Percentiles rank a stretch among this genome's conserved stretches.
Conservation (phyloP, 192 early-diverging fungal species). For the Backusella circina region DNA sequence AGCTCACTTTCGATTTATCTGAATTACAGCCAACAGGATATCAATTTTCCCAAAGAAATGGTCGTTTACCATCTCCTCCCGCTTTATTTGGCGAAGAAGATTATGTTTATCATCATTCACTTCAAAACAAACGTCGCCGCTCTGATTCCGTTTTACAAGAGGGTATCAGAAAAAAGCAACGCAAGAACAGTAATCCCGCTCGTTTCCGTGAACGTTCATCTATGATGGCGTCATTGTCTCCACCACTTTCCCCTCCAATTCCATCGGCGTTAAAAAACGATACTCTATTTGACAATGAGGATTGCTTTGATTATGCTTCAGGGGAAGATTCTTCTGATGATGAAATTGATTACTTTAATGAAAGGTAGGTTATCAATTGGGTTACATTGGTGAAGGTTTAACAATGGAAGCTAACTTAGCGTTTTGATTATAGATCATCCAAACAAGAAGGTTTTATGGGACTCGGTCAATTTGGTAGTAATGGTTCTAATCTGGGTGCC, state of each 20-base stretch:
- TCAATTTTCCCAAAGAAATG: not conserved
- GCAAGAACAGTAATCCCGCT: not conserved
- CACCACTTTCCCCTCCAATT: not conserved
- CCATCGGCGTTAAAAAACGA: slow-evolving; percentile 1
- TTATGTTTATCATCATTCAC: not conserved
- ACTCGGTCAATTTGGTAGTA: not conserved
- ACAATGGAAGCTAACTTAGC: not conserved
- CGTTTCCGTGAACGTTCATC: not conserved
- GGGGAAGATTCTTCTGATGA: slow-evolving; percentile 23
- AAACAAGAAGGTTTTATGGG: not conserved
- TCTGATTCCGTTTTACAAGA: slow-evolving; percentile 12
- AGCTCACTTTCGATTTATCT: not conserved
- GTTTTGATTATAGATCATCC: not conserved
- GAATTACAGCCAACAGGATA: not conserved
- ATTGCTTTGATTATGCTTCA: slow-evolving; percentile 18
- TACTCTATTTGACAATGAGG: not conserved
- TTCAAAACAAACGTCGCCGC: slow-evolving; percentile 3
- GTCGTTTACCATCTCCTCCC: not conserved
- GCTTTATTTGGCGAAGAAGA: not conserved
- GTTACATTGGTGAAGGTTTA: not conserved
- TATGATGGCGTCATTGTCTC: not conserved
- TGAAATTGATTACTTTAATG: slow-evolving; percentile 2
- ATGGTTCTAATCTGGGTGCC: not conserved
- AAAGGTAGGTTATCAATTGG: slow-evolving; percentile 11
- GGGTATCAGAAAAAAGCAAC: slow-evolving; percentile 4